phyloP scores from a whole-genome alignment of 768 basidiomycete species.

The Serendipita sp. region DNA sequence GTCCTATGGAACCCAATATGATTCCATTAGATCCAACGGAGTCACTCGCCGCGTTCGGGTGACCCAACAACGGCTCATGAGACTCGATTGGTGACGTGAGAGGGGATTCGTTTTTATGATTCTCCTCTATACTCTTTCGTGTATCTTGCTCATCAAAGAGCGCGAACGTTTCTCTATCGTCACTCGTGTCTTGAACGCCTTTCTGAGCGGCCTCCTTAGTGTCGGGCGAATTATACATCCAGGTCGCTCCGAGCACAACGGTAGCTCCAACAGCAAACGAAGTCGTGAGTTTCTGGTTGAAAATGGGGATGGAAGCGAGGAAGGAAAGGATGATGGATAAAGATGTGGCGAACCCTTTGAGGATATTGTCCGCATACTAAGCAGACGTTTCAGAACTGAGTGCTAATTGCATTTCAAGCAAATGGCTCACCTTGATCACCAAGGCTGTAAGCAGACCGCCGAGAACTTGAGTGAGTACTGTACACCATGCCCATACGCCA shows the following conservation, averaged over 20 bases:
- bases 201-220: not conserved
- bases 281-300: constrained; percentile 73
- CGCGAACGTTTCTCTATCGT: no score
- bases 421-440: constrained; percentile 42
- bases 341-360: constrained; percentile 91
- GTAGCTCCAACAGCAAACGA: constrained; percentile 73
- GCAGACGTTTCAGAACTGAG: not conserved
- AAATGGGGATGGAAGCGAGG: constrained; percentile 76
- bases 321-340: constrained; percentile 91
- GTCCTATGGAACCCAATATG: no score
- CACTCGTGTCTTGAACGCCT: not conserved
- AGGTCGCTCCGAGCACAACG: constrained; percentile 75
- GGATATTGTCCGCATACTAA: constrained; percentile 78
- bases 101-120: not conserved
- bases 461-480: constrained; percentile 71
- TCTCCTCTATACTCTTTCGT: not conserved
- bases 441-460: constrained; percentile 87
- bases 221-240: constrained; percentile 71
- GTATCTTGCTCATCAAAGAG: no score
- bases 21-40: no score
- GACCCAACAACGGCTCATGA: not conserved
- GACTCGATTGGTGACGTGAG: not conserved
- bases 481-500: constrained; percentile 81
- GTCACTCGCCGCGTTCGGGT: not conserved
- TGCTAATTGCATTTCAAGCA: not conserved